A percentile compares a stretch with the other conserved stretches of the same genome.
These are phyloP conservation scores for Dillenia turbinata DNA, from an alignment of 164 flowering plant species.

Conservation along the genomic window DNA sequence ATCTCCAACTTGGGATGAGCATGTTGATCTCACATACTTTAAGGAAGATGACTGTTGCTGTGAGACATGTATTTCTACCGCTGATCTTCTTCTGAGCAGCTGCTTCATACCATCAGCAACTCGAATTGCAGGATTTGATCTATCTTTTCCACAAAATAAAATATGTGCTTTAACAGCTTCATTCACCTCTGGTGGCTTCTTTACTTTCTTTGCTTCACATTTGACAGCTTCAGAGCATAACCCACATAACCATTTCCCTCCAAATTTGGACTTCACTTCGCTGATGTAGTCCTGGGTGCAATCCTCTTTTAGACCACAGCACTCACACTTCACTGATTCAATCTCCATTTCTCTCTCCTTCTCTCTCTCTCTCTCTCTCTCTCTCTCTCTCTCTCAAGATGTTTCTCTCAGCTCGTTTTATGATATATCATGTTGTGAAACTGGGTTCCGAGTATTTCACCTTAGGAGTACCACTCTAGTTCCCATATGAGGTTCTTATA, in stretches of 20 bases:
- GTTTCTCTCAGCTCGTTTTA: no score
- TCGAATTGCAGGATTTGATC: slow-evolving; percentile 16
- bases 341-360: not conserved
- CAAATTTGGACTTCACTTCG: slow-evolving; percentile 1
- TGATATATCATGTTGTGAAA: no score
- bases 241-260: slow-evolving; percentile 13
- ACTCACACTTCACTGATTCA: slow-evolving; percentile 10
- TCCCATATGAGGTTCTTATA: no score
- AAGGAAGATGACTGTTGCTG: not conserved
- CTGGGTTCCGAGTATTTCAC: no score
- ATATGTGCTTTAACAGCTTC: slow-evolving; percentile 25
- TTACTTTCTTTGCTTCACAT: slow-evolving; percentile 9
- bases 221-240: slow-evolving; percentile 16
- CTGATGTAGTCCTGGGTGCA: slow-evolving; percentile 12
- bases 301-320: slow-evolving; percentile 16
- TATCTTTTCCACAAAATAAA: slow-evolving; percentile 20
- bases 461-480: no score
- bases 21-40: slow-evolving; percentile 5
- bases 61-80: not conserved
- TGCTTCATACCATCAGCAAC: slow-evolving; percentile 31
- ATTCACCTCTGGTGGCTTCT: not conserved
- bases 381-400: no score
- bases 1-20: slow-evolving; percentile 4
- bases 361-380: no score
- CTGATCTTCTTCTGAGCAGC: slow-evolving; percentile 24